Evolutionary conservation across 1,284 basidiomycete species (phyloP).

Genomic region (Ceratobasidium papillatum): DNA sequence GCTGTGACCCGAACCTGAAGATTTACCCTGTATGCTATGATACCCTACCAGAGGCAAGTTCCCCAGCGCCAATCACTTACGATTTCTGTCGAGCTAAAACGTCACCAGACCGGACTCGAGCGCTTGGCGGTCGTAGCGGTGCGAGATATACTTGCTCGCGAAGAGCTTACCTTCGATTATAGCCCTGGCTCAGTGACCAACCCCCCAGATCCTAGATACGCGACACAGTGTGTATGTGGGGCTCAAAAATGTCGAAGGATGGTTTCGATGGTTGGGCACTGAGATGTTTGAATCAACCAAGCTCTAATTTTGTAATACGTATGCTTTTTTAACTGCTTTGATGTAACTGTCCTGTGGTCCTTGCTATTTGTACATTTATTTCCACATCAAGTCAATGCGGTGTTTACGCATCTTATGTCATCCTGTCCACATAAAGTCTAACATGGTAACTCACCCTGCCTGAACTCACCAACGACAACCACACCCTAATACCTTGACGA

Average conservation of each 20-base stretch:
- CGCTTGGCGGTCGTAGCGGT: slow-evolving; percentile 35
- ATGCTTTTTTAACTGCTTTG: neutral
- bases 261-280: neutral
- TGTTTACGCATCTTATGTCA: slow-evolving; percentile 29
- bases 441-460: neutral
- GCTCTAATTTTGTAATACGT: neutral
- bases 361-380: neutral
- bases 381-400: slow-evolving; percentile 1
- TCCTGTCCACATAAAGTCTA: slow-evolving; percentile 30
- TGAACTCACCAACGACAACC: slow-evolving; percentile 19
- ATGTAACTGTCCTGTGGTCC: neutral
- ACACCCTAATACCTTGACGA: neutral
- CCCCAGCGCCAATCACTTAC: neutral
- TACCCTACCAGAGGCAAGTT: slow-evolving; percentile 31
- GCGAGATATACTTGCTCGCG: slow-evolving; percentile 22
- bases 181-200: slow-evolving; percentile 4
- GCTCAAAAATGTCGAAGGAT: slow-evolving; percentile 26
- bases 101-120: slow-evolving; percentile 21
- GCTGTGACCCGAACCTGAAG: slow-evolving; percentile 42
- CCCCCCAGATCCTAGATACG: neutral
- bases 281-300: neutral
- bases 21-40: slow-evolving; percentile 41
- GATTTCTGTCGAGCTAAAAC: neutral
- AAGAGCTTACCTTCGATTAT: slow-evolving; percentile 43
- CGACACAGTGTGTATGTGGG: slow-evolving; percentile 12